Evolutionary conservation across 768 basidiomycete genomes (phyloP), one percentile per base, ranked within the genome.

Genomic region (Kwoniella dejecticola): DNA sequence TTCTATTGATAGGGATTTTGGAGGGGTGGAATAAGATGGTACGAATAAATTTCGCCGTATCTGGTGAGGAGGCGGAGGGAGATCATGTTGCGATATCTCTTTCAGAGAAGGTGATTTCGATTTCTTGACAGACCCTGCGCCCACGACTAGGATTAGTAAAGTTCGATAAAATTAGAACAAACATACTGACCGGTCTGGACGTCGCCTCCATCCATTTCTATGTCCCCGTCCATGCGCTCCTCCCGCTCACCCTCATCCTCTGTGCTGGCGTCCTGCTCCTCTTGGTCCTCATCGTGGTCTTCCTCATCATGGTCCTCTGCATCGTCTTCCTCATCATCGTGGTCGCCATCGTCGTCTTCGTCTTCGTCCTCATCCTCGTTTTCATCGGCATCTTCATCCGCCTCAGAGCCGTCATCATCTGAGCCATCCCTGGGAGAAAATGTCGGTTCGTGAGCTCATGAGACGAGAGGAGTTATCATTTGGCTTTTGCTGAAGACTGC

Each of bases 1-100:
- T 79, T 95, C 93, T 4, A 96, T 87, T 6, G 88, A 87, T 75
- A 87, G 91, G 0, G 89, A 84, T 29, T 86, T 83, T n/a, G 77
- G 72, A 10, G 60, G 57, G 1, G 55, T 56, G 26, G 45, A 24
- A 44, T 65, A 70, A 8, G 67, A 12, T 0, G 77, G 77, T n/a
- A 53, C 50, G 61, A 80, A 78, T 29, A 78, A 69, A 4, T 55
- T 50, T 17, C 77, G 76, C 3, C 79, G 74, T 40, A 71, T 60
- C n/a, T 74, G 63, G 26, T 77, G 63, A 1, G 79, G 76, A 4
- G 77, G 78, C 26, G 53, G 62, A 2, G 63, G 63, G 63, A 21
- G 40, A 19, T 49, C 19, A 3, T 50, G 29, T 44, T 52, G 3
- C 31, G 61, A 12, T 12, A 30, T 19, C 10, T 19, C 52, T n/a